Percentiles rank a stretch among this genome's conserved stretches.
These are phyloP conservation scores for Albugo candida DNA, from an alignment of 352 stramenopile species.

Conservation along the genomic window DNA sequence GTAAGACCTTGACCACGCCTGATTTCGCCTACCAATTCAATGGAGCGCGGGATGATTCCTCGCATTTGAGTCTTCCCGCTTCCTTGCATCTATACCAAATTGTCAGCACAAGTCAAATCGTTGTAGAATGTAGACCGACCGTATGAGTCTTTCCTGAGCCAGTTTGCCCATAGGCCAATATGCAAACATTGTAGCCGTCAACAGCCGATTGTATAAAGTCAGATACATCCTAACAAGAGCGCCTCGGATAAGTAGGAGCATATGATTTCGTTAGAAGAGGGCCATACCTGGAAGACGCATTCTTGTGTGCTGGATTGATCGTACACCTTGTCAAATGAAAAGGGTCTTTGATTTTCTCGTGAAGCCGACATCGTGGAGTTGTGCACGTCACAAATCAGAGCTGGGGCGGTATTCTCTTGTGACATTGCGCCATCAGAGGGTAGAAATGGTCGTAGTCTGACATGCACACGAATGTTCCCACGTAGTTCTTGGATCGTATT, in stretches of 20 bases:
- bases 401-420: slow-evolving; percentile 22
- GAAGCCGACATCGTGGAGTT: slow-evolving; percentile 24
- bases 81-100: slow-evolving; percentile 83
- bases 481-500: slow-evolving; percentile 99
- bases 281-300: slow-evolving; percentile 72
- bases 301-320: slow-evolving; percentile 88
- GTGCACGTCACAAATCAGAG: slow-evolving; percentile 48
- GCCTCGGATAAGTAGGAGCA: background rate
- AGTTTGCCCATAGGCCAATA: slow-evolving; percentile 98
- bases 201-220: slow-evolving; percentile 85
- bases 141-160: slow-evolving; percentile 96
- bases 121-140: slow-evolving; percentile 5
- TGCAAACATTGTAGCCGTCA: slow-evolving; percentile 97
- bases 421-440: slow-evolving; percentile 56
- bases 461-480: slow-evolving; percentile 98
- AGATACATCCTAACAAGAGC: slow-evolving; percentile 32
- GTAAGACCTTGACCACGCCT: no score
- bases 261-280: background rate
- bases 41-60: slow-evolving; percentile 94
- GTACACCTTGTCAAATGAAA: slow-evolving; percentile 98
- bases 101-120: background rate
- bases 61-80: slow-evolving; percentile 89
- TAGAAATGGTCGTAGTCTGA: slow-evolving; percentile 84
- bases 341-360: slow-evolving; percentile 63
- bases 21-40: slow-evolving; percentile 47